Conservation (phyloP, 2,329 filamentous ascomycete species). For the Aureobasidium sp. region DNA sequence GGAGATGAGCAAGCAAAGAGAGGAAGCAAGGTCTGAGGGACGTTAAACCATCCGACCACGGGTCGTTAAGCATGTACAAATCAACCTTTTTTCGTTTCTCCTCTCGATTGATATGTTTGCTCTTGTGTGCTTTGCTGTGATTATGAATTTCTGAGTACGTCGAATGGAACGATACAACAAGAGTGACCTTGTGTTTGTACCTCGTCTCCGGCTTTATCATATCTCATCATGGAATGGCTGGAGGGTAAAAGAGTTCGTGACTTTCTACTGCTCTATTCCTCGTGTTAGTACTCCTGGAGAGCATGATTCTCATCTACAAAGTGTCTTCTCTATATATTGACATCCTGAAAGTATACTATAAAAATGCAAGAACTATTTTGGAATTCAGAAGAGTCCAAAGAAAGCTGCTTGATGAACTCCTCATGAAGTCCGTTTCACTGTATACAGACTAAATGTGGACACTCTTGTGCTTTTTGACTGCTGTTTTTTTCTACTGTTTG, state of each 20-base stretch:
- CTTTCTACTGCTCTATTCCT: background rate
- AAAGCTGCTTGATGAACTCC: background rate
- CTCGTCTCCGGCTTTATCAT: background rate
- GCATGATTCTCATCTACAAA: background rate
- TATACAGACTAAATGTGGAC: background rate
- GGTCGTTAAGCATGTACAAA: background rate
- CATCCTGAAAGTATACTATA: background rate
- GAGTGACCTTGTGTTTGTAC: background rate
- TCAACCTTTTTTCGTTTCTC: background rate
- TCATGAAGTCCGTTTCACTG: background rate
- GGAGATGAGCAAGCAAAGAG: background rate
- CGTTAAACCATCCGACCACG: background rate
- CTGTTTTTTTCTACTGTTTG: background rate
- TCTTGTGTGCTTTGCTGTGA: background rate
- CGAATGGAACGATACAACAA: too few relatives aligned
- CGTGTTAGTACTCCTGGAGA: background rate
- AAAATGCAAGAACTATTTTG: background rate
- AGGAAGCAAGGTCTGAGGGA: background rate
- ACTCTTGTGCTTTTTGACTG: background rate
- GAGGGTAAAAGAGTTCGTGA: background rate
- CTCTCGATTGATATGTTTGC: background rate
- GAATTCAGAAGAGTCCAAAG: background rate
- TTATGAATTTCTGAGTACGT: background rate
- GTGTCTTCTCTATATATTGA: too few relatives aligned
- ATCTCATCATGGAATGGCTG: background rate